Evolutionary conservation across 2,329 filamentous ascomycete genomes (phyloP).

Genomic region (Dothideomycetes sp.): DNA sequence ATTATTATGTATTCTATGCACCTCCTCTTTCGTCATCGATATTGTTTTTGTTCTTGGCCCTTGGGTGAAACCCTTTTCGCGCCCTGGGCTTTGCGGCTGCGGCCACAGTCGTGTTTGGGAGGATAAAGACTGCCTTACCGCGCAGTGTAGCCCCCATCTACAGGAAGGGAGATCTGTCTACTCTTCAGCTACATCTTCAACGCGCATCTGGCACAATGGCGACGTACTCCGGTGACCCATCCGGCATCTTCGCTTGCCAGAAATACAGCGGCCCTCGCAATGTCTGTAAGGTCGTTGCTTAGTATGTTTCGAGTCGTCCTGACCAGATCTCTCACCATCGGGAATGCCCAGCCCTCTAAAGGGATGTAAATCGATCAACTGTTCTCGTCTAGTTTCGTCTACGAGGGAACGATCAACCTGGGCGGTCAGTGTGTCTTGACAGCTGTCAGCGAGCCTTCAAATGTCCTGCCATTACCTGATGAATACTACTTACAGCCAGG

Average conservation of each 20-base stretch:
- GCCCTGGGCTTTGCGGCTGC: no score
- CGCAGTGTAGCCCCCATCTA: slow-evolving; percentile 7
- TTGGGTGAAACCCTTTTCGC: no score
- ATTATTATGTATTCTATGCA: no score
- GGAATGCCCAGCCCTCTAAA: slow-evolving; percentile 20
- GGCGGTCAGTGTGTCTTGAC: slow-evolving; percentile 19
- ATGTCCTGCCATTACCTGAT: neutral
- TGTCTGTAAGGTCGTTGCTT: no score
- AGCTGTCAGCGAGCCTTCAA: slow-evolving; percentile 2
- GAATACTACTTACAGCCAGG: slow-evolving; percentile 26
- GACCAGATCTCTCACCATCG: no score
- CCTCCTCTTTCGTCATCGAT: no score
- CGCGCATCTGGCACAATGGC: neutral
- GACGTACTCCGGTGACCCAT: slow-evolving; percentile 11
- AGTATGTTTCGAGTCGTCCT: no score
- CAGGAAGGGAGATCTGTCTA: slow-evolving; percentile 3
- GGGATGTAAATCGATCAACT: slow-evolving; percentile 20
- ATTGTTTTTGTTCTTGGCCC: no score
- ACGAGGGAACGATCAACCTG: slow-evolving; percentile 29
- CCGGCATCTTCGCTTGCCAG: slow-evolving; percentile 13
- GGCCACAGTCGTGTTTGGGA: no score
- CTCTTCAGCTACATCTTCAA: neutral
- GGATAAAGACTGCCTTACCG: neutral
- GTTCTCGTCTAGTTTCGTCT: slow-evolving; percentile 15
- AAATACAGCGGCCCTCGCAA: slow-evolving; percentile 13